phyloP scores from a whole-genome alignment of 2,329 filamentous ascomycete genomes.

The Drechslerella coelobrocha region DNA sequence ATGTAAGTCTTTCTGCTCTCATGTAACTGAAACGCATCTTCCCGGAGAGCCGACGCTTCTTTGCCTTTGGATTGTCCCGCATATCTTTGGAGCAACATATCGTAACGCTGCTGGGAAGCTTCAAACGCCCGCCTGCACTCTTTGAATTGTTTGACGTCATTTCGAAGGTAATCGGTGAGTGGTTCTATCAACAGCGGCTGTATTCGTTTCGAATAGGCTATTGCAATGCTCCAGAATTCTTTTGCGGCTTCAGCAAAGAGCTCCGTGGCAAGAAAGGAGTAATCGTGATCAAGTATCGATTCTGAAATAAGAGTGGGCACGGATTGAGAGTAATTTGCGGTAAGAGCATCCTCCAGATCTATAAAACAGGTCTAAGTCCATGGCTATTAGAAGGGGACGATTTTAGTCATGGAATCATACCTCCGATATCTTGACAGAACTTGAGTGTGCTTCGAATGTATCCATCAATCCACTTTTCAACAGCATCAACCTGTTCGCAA shows the following conservation, averaged over 20 bases:
- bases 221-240: slow-evolving; percentile 82
- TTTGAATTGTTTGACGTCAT: slow-evolving; percentile 84
- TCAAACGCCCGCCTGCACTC: slow-evolving; percentile 72
- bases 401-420: slow-evolving; percentile 25
- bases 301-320: slow-evolving; percentile 78
- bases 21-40: slow-evolving; percentile 94
- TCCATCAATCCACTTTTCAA: slow-evolving; percentile 89
- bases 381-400: not conserved
- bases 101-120: slow-evolving; percentile 80
- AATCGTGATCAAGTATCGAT: slow-evolving; percentile 90
- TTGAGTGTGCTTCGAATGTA: slow-evolving; percentile 70
- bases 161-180: slow-evolving; percentile 76
- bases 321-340: slow-evolving; percentile 76
- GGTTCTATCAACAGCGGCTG: slow-evolving; percentile 81
- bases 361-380: not conserved
- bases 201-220: slow-evolving; percentile 77
- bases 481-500: slow-evolving; percentile 84
- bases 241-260: slow-evolving; percentile 82
- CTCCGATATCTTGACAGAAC: slow-evolving; percentile 69
- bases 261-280: slow-evolving; percentile 84
- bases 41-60: slow-evolving; percentile 85
- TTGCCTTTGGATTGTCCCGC: slow-evolving; percentile 88
- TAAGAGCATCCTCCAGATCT: slow-evolving; percentile 77
- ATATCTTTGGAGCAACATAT: slow-evolving; percentile 80
- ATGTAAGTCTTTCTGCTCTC: slow-evolving; percentile 90